A percentile compares a stretch with the other conserved stretches of the same genome.
These are phyloP conservation scores for Ustilago xerochloae DNA, from an alignment of 1,284 basidiomycete species.

Conservation along the genomic window DNA sequence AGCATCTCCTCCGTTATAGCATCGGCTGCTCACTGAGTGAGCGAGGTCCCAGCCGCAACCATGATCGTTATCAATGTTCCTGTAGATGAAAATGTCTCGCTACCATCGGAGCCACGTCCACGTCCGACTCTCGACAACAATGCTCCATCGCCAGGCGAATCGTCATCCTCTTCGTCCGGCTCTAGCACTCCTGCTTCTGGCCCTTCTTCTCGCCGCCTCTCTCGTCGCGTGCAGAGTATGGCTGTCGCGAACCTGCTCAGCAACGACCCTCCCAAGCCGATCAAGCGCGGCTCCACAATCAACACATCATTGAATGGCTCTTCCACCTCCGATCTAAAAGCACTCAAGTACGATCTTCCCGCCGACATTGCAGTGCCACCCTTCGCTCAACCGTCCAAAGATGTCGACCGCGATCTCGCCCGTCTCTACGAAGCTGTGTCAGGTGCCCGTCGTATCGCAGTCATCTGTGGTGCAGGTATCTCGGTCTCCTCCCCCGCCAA, in stretches of 20 bases:
- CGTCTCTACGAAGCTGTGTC: constrained; percentile 72
- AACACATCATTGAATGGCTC: not conserved
- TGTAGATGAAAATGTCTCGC: constrained; percentile 21
- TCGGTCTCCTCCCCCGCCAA: constrained; percentile 80
- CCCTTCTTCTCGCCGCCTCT: constrained; percentile 30
- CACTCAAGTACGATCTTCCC: constrained; percentile 52
- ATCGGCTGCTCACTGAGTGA: no score
- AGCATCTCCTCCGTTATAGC: no score
- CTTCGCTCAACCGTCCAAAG: constrained; percentile 45
- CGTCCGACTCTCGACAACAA: constrained; percentile 9
- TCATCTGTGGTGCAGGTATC: constrained; percentile 90
- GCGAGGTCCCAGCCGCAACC: not conserved
- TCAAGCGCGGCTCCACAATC: not conserved
- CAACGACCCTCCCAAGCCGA: constrained; percentile 14
- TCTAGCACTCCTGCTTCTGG: constrained; percentile 12
- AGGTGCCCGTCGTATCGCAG: constrained; percentile 82
- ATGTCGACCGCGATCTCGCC: constrained; percentile 60
- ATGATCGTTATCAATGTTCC: constrained; percentile 50
- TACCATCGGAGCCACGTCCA: constrained; percentile 41
- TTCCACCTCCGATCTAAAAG: constrained; percentile 48
- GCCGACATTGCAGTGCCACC: constrained; percentile 43
- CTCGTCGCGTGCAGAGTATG: constrained; percentile 43
- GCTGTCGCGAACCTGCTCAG: constrained; percentile 31
- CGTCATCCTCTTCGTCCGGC: constrained; percentile 17
- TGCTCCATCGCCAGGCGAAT: constrained; percentile 1